A percentile compares a stretch with the other conserved stretches of the same genome.
Evolutionary conservation across 352 stramenopile genomes (phyloP).

Genomic region (Pythium biforme): DNA sequence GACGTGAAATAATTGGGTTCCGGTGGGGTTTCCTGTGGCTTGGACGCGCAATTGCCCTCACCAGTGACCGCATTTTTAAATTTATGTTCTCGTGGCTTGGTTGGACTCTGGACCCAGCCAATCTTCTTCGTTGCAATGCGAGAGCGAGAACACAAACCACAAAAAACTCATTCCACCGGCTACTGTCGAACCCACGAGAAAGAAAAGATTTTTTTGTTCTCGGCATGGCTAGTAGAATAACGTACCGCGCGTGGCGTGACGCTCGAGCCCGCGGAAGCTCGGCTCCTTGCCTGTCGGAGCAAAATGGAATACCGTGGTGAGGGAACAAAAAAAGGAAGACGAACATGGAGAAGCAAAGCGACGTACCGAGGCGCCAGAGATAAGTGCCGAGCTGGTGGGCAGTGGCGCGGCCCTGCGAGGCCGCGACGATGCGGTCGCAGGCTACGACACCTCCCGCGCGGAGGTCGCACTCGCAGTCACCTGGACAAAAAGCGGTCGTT

Average conservation of each 20-base stretch:
- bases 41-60: no score
- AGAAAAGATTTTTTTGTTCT: background rate
- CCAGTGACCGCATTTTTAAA: background rate
- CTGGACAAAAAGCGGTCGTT: background rate
- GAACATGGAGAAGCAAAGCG: background rate
- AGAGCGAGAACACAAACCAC: background rate
- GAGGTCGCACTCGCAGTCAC: slow-evolving; percentile 57
- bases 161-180: background rate
- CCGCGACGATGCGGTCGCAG: slow-evolving; percentile 61
- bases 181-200: background rate
- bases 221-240: slow-evolving; percentile 20
- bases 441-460: slow-evolving; percentile 65
- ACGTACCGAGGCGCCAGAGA: slow-evolving; percentile 64
- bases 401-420: slow-evolving; percentile 45
- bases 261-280: slow-evolving; percentile 60
- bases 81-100: background rate
- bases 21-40: background rate
- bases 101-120: background rate
- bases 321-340: background rate
- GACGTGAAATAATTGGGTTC: background rate
- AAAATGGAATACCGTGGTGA: background rate
- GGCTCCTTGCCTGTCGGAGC: slow-evolving; percentile 54
- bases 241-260: slow-evolving; percentile 60
- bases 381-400: slow-evolving; percentile 60
- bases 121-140: background rate